A percentile compares a stretch with the other conserved stretches of the same genome.
Conservation (phyloP, 2,329 filamentous ascomycete genomes). For the Neonectria neomacrospora region DNA sequence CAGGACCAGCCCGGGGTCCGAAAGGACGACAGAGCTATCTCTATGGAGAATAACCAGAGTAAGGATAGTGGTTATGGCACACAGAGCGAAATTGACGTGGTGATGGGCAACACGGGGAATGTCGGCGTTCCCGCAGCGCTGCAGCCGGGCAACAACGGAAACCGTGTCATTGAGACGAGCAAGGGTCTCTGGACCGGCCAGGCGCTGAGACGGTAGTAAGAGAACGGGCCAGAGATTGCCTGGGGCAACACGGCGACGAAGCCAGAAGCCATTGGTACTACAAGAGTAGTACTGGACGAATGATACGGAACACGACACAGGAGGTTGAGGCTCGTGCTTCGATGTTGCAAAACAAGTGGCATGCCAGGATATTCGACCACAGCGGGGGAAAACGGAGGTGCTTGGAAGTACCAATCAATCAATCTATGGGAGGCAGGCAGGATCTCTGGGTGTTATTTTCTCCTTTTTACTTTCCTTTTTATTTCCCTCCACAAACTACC, state of each 20-base stretch:
- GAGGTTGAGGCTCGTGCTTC: slow-evolving; percentile 10
- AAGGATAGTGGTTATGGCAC: slow-evolving; percentile 64
- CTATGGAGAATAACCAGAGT: slow-evolving; percentile 45
- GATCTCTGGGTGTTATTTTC: slow-evolving; percentile 8
- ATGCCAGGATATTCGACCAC: slow-evolving; percentile 9
- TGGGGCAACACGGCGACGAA: background rate
- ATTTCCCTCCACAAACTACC: slow-evolving; percentile 12
- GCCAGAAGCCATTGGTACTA: background rate
- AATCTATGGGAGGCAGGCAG: slow-evolving; percentile 17
- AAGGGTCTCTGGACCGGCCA: slow-evolving; percentile 69
- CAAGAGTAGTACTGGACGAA: slow-evolving; percentile 1
- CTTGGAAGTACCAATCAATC: slow-evolving; percentile 5
- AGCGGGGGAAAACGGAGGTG: slow-evolving; percentile 1
- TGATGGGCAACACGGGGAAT: slow-evolving; percentile 59
- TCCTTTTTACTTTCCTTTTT: slow-evolving; percentile 11
- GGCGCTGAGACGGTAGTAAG: slow-evolving; percentile 41
- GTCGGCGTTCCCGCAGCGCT: slow-evolving; percentile 60
- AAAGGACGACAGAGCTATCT: slow-evolving; percentile 60
- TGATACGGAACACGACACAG: slow-evolving; percentile 7
- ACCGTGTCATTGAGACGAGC: slow-evolving; percentile 70
- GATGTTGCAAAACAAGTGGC: slow-evolving; percentile 3
- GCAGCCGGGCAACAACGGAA: slow-evolving; percentile 65
- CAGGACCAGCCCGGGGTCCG: slow-evolving; percentile 35
- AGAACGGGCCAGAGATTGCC: background rate
- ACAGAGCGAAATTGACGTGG: slow-evolving; percentile 51